Conservation (phyloP, 2,329 filamentous ascomycete genomes). For the Neonectria neomacrospora region DNA sequence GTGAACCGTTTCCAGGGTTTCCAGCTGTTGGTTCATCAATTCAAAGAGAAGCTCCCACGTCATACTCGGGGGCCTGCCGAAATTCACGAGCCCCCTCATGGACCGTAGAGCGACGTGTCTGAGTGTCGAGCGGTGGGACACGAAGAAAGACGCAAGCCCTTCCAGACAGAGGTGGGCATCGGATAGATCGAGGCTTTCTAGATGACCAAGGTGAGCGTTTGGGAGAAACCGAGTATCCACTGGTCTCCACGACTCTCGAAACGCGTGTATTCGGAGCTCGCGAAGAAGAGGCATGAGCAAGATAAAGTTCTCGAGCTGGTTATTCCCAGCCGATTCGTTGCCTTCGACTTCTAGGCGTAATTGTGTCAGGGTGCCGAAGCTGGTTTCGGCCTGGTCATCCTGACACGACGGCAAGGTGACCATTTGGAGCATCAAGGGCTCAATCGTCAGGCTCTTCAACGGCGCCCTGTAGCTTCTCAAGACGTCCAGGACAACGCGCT, state of each 20-base stretch:
- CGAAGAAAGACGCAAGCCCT: slow-evolving; percentile 32
- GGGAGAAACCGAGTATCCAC: slow-evolving; percentile 31
- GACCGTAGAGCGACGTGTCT: slow-evolving; percentile 25
- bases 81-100: slow-evolving; percentile 26
- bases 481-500: slow-evolving; percentile 36
- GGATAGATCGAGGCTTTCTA: slow-evolving; percentile 33
- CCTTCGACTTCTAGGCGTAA: slow-evolving; percentile 26
- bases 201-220: slow-evolving; percentile 31
- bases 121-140: slow-evolving; percentile 28
- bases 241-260: slow-evolving; percentile 8
- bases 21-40: slow-evolving; percentile 24
- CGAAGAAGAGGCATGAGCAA: slow-evolving; percentile 36
- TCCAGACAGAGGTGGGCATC: slow-evolving; percentile 29
- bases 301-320: slow-evolving; percentile 35
- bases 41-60: slow-evolving; percentile 36
- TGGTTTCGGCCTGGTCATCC: slow-evolving; percentile 16
- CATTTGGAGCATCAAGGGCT: slow-evolving; percentile 29
- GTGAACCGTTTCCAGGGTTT: slow-evolving; percentile 17
- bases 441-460: slow-evolving; percentile 35
- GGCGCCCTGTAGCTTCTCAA: slow-evolving; percentile 27
- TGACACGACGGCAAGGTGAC: slow-evolving; percentile 19
- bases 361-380: slow-evolving; percentile 29
- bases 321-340: slow-evolving; percentile 16
- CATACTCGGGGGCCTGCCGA: slow-evolving; percentile 5
- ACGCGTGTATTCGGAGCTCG: slow-evolving; percentile 27